phyloP scores from a whole-genome alignment of 345 rosid species.

The Dovyalis caffra region DNA sequence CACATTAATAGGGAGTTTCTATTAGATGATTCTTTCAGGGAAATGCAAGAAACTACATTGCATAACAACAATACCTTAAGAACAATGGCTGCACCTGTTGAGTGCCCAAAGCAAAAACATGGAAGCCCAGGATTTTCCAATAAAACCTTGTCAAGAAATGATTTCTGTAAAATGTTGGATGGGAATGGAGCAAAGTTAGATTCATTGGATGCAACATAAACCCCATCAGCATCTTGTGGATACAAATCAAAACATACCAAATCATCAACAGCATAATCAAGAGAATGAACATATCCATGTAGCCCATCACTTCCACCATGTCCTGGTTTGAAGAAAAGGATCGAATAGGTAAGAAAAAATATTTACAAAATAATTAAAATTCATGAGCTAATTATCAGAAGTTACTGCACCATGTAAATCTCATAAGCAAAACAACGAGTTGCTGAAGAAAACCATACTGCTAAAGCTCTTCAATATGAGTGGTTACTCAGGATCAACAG shows the following conservation, averaged over 20 bases:
- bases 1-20: neutral
- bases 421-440: neutral
- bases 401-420: neutral
- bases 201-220: neutral
- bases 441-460: neutral
- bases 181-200: neutral
- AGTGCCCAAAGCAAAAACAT: slow-evolving; percentile 36
- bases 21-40: neutral
- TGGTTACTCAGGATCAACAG: neutral
- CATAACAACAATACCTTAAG: slow-evolving; percentile 22
- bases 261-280: slow-evolving; percentile 31
- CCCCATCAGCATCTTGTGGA: no score
- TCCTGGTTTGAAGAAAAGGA: slow-evolving; percentile 13
- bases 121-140: slow-evolving; percentile 31
- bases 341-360: neutral
- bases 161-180: slow-evolving; percentile 15
- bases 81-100: slow-evolving; percentile 35
- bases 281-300: slow-evolving; percentile 28
- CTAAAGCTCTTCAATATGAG: neutral
- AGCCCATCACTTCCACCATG: slow-evolving; percentile 39
- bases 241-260: slow-evolving; percentile 15
- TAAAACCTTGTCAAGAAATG: slow-evolving; percentile 24
- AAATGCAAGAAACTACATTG: neutral
- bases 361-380: neutral
- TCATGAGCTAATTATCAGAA: neutral